Percentiles rank a stretch among this genome's conserved stretches.
Evolutionary conservation across 2,329 filamentous ascomycete genomes (phyloP).

Genomic region (Neofusicoccum cordaticola): DNA sequence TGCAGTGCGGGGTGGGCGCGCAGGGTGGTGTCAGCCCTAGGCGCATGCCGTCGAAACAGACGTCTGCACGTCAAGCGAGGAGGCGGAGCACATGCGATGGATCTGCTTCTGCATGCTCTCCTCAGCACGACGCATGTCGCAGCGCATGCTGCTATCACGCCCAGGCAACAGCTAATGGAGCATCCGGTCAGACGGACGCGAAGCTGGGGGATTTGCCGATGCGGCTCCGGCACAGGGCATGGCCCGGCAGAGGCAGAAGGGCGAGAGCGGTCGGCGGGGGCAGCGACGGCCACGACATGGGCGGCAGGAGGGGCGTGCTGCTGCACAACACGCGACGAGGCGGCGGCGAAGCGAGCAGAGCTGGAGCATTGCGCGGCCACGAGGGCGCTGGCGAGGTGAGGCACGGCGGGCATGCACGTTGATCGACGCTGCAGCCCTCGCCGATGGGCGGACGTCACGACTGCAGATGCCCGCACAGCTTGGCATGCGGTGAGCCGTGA

Average conservation of each 20-base stretch:
- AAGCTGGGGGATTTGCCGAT: neutral
- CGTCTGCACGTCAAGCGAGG: neutral
- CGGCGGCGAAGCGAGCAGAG: neutral
- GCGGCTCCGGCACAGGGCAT: neutral
- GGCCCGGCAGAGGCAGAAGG: too few relatives aligned
- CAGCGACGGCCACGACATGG: too few relatives aligned
- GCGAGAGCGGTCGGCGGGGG: too few relatives aligned
- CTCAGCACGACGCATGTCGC: neutral
- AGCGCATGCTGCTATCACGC: neutral
- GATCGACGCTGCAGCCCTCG: neutral
- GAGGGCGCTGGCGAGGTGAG: neutral
- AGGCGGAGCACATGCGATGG: neutral
- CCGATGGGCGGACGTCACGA: neutral
- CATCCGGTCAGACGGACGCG: neutral
- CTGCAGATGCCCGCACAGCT: neutral
- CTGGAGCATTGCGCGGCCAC: neutral
- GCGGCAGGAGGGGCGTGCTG: neutral
- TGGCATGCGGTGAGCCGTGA: slow-evolving; percentile 2
- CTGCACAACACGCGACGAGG: neutral
- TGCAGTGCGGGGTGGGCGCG: neutral
- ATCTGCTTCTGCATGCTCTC: neutral
- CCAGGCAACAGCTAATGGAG: neutral
- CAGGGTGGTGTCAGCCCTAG: slow-evolving; percentile 5
- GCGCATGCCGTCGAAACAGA: neutral
- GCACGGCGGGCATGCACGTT: neutral